Evolutionary conservation across 441 rosid species (phyloP).

Genomic region (Corymbia citriodora): DNA sequence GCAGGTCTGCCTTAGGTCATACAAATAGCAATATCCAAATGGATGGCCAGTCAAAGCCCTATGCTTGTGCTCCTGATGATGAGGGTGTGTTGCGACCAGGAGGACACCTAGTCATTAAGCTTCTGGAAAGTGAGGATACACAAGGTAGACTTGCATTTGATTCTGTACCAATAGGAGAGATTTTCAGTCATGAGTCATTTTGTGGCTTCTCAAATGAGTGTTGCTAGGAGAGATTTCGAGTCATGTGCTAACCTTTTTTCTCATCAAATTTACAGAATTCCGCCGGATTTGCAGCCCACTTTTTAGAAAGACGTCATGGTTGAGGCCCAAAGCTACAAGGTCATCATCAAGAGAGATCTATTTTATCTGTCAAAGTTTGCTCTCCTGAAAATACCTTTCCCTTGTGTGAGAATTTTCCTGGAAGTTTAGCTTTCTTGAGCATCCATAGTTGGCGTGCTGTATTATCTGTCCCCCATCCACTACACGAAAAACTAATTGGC

Average conservation of each 20-base stretch:
- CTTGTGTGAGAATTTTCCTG: background rate
- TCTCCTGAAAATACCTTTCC: background rate
- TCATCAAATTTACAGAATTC: conserved; percentile 41
- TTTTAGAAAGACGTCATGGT: conserved; percentile 76
- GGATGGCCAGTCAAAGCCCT: conserved; percentile 3
- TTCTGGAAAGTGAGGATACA: conserved; percentile 82
- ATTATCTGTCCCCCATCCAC: background rate
- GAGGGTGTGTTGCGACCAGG: conserved; percentile 50
- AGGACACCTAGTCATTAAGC: conserved; percentile 84
- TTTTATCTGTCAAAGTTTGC: conserved; percentile 69
- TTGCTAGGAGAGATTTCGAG: background rate
- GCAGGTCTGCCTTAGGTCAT: conserved; percentile 33
- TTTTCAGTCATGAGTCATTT: background rate
- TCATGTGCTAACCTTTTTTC: background rate
- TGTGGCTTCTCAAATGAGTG: background rate
- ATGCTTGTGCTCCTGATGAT: conserved; percentile 14
- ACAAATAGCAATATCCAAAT: conserved; percentile 10
- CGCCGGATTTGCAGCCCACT: conserved; percentile 64
- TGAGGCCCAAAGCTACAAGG: conserved; percentile 93
- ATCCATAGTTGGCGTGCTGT: background rate
- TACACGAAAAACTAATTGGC: background rate
- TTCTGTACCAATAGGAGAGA: background rate
- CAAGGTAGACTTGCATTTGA: conserved; percentile 37
- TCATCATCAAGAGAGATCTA: conserved; percentile 91
- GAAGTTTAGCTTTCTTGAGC: background rate